Evolutionary conservation across 108 stramenopile species (phyloP), one percentile per base, ranked within the genome.

Genomic region (Epithemia pelagica): DNA sequence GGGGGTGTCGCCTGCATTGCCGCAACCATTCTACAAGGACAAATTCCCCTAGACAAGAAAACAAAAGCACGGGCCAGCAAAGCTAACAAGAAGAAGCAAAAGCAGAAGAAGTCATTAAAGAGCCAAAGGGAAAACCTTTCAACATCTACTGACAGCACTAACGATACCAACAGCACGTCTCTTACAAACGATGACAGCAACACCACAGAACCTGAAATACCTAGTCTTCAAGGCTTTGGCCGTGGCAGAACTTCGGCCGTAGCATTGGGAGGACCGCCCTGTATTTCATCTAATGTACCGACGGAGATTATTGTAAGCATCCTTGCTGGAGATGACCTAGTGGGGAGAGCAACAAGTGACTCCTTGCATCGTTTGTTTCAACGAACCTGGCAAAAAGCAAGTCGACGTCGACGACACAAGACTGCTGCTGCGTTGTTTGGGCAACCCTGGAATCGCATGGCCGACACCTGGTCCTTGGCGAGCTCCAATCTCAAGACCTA

Each of bases 301-400:
- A 74, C 87, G 19, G 83, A 74, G 10, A 89, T 85, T 58, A 75
- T 89, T 29, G 87, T 77, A 21, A 84, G 80, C 0, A 73, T 94
- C 26, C 80, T 91, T 24, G 83, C 82, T 37, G 93, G 93, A 5
- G 93, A 94, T 72, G 93, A 94, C 60, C 60, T 89, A 62, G 73
- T 94, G 15, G 79, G 83, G 62, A 78, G 93, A 7, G 76, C 78
- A 3, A 81, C 86, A 28, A 67, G 75, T 1, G 76, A 68, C 7
- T 79, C 77, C 30, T 61, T 94, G 18, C 53, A 77, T 30, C 70
- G 78, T 52, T 72, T 94, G 7, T 76, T 80, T 28, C 67, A 75
- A 53, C 75, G 93, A 26, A 73, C 81, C 0, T n/a, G n/a, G n/a
- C n/a, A n/a, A n/a, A n/a, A n/a, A n/a, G 15, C 5, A 46, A 46